A percentile compares a stretch with the other conserved stretches of the same genome.
These are phyloP conservation scores for Skeletonema costatum DNA, from an alignment of 108 stramenopile species.

Conservation along the genomic window DNA sequence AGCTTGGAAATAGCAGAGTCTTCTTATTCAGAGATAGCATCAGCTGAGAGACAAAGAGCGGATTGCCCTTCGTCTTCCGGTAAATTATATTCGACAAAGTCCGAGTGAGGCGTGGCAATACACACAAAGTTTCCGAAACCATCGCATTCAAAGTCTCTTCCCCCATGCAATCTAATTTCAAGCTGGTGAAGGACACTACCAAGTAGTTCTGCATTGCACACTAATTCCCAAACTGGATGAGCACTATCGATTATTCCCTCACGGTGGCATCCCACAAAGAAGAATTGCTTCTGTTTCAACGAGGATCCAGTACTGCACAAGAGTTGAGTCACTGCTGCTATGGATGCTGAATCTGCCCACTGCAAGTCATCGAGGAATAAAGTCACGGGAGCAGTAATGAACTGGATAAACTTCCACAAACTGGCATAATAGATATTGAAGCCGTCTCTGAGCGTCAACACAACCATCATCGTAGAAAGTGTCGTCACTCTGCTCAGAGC, in stretches of 20 bases:
- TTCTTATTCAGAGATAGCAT: no score
- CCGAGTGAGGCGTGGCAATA: no score
- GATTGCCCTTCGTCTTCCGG: no score
- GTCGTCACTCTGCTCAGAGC: no score
- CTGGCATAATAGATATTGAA: no score
- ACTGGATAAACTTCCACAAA: no score
- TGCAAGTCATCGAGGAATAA: no score
- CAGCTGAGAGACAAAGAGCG: no score
- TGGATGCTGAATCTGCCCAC: background rate
- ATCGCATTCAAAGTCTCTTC: background rate
- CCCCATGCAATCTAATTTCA: constrained; percentile 4
- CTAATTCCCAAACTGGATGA: background rate
- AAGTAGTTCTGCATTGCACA: background rate
- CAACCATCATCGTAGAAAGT: background rate
- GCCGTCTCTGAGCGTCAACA: constrained; percentile 9
- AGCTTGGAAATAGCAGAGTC: no score
- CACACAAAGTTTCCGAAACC: no score
- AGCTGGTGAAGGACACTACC: background rate
- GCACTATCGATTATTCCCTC: background rate
- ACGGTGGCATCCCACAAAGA: constrained; percentile 14
- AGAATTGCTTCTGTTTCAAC: background rate
- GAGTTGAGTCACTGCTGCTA: constrained; percentile 4
- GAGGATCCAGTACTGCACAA: constrained; percentile 3
- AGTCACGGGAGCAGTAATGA: no score
- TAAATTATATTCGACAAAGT: no score